phyloP scores from a whole-genome alignment of 345 rosid genomes.

The Camelina neglecta region DNA sequence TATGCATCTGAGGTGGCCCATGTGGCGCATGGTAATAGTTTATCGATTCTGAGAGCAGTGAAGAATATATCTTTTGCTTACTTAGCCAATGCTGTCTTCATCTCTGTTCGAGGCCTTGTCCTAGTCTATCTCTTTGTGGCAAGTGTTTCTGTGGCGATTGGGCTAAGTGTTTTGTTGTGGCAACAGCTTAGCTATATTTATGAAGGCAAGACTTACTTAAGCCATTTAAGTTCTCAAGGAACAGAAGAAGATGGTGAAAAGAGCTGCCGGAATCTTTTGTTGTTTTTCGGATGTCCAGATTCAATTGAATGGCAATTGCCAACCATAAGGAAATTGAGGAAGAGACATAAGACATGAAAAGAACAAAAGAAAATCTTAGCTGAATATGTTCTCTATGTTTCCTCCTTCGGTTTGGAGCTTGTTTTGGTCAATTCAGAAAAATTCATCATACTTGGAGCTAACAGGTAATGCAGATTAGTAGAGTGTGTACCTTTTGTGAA shows the following conservation, averaged over 20 bases:
- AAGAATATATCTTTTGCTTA: constrained; percentile 58
- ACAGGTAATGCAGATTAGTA: constrained; percentile 29
- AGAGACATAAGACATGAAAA: constrained; percentile 66
- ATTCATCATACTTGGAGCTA: constrained; percentile 28
- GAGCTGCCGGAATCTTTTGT: constrained; percentile 69
- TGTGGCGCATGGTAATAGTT: constrained; percentile 35
- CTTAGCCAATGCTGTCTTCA: constrained; percentile 54
- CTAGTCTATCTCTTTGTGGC: constrained; percentile 77
- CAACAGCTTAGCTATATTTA: constrained; percentile 82
- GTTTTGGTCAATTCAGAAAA: constrained; percentile 19
- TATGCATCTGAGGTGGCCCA: constrained; percentile 29
- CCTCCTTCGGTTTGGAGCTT: constrained; percentile 30
- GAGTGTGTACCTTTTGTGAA: constrained; percentile 35
- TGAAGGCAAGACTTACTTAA: constrained; percentile 77
- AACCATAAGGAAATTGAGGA: constrained; percentile 49
- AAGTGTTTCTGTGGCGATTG: constrained; percentile 70
- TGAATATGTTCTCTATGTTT: constrained; percentile 2
- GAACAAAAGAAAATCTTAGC: neutral
- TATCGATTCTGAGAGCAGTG: constrained; percentile 46
- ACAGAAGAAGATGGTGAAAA: constrained; percentile 52
- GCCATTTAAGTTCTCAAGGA: constrained; percentile 66
- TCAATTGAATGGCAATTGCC: constrained; percentile 59
- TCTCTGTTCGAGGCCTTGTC: constrained; percentile 72
- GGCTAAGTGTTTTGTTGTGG: constrained; percentile 76
- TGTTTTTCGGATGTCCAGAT: constrained; percentile 73